Base-by-base conservation (phyloP, 2,329 filamentous ascomycete species). In the Arthroderma uncinatum region DNA sequence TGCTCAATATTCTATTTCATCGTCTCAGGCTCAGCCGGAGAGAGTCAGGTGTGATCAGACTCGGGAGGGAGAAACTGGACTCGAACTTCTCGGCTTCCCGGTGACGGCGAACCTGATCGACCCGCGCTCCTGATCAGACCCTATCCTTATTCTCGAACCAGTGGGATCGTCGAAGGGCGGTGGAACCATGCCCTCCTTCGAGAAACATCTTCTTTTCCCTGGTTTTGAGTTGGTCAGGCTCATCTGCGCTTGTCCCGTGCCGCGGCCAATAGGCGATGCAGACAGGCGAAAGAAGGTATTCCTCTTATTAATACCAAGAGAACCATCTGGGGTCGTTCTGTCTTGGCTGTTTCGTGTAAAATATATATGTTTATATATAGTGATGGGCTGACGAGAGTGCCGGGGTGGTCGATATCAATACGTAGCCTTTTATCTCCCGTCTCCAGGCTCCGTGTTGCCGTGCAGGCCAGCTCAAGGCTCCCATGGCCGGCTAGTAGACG, bases 321-420 rank as follows among this genome's bases (percentile, higher is more conserved):
- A 16, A 6, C 40, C 39, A 3, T 28, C 19, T 23, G 12, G 44
- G 8, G 14, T 9, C 14, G 44, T 33, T 7, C 23, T 25, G 7
- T 50, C 44, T 34, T 50, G 44, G 44, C 44, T 50, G 44, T 50
- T 50, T 50, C 44, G 44, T 30, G 14, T 50, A 14, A 2, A n/a
- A 23, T 30, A 50, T 33, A 33, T 30, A n/a, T 33, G 16, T n/a
- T 25, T 19, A 44, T 25, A 44, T 44, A 44, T 44, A 44, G 40
- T 14, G 40, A 21, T 10, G 9, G 40, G 2, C 2, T 23, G 19
- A 44, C n/a, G 25, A 23, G 19, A 44, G 39, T 7, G 39, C 16
- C 40, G 40, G 40, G 19, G 4, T 21, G 10, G 19, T 28, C n/a
- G 40, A 44, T 44, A 28, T 44, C 40, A 28, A 23, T 44, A 28